Conservation (phyloP, 2,329 filamentous ascomycete species). For the Cladosporium sp. region DNA sequence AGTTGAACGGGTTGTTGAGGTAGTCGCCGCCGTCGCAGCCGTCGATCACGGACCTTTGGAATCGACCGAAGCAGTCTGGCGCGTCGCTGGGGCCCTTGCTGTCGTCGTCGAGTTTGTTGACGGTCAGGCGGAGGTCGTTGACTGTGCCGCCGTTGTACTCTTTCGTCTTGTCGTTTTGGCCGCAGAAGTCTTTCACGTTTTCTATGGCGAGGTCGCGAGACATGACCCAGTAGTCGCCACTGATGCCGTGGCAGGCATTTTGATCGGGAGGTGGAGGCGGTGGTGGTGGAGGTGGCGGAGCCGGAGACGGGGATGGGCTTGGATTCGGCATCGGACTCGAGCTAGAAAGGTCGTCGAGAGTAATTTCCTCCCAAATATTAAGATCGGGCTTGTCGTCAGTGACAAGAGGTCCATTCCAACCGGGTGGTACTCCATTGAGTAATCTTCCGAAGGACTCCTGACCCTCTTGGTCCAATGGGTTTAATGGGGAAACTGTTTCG, state of each 20-base stretch:
- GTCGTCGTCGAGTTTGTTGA: slow-evolving; percentile 1
- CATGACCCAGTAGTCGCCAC: slow-evolving; percentile 13
- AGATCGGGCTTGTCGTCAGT: too few relatives aligned
- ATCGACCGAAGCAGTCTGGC: slow-evolving; percentile 5
- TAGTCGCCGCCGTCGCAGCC: slow-evolving; percentile 11
- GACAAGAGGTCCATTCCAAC: too few relatives aligned
- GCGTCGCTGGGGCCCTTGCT: background rate
- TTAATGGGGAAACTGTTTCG: too few relatives aligned
- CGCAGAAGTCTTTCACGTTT: slow-evolving; percentile 8
- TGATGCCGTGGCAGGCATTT: slow-evolving; percentile 10
- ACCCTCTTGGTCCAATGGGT: too few relatives aligned
- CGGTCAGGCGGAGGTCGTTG: slow-evolving; percentile 6
- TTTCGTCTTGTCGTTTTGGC: background rate
- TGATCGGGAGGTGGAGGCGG: background rate
- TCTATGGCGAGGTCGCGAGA: slow-evolving; percentile 3
- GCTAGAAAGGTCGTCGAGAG: too few relatives aligned
- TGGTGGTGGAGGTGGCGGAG: too few relatives aligned
- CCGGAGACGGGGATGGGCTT: background rate
- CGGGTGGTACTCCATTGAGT: too few relatives aligned
- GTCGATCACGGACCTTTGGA: slow-evolving; percentile 9
- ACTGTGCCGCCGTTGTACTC: slow-evolving; percentile 6
- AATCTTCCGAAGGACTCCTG: too few relatives aligned
- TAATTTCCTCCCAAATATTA: too few relatives aligned
- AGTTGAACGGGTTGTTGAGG: slow-evolving; percentile 12
- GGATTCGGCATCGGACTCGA: too few relatives aligned